phyloP scores from a whole-genome alignment of 768 basidiomycete genomes.

The Rhizopogon vesiculosus region DNA sequence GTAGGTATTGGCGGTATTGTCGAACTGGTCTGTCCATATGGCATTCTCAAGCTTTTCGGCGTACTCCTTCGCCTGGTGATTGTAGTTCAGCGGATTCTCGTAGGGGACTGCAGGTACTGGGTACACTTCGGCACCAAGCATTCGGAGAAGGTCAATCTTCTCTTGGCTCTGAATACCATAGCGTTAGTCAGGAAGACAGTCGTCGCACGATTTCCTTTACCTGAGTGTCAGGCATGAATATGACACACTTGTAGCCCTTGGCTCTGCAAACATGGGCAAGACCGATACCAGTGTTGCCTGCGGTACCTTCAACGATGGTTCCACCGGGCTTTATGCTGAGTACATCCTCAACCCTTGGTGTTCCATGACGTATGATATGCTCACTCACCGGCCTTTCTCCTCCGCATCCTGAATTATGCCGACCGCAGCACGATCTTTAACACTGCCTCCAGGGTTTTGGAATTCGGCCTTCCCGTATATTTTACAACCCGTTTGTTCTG shows the following conservation, averaged over 20 bases:
- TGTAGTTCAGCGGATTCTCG: conserved; percentile 94
- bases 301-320: conserved; percentile 96
- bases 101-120: conserved; percentile 96
- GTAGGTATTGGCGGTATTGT: conserved; percentile 88
- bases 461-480: conserved; percentile 98
- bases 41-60: conserved; percentile 73
- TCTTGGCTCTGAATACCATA: conserved; percentile 72
- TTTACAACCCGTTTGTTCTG: conserved; percentile 74
- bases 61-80: conserved; percentile 92
- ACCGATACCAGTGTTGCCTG: conserved; percentile 97
- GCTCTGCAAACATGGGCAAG: conserved; percentile 93
- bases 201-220: conserved; percentile 27
- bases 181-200: neutral
- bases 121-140: conserved; percentile 96
- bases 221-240: conserved; percentile 98
- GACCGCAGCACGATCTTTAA: conserved; percentile 96
- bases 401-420: conserved; percentile 87
- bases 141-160: conserved; percentile 94
- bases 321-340: conserved; percentile 83
- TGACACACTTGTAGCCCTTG: conserved; percentile 94
- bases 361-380: neutral
- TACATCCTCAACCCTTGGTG: neutral
- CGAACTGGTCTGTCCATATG: conserved; percentile 98
- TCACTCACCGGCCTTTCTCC: conserved; percentile 66
- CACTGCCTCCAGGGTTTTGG: conserved; percentile 96